Evolutionary conservation across 345 rosid genomes (phyloP), one percentile per base, ranked within the genome.

Genomic region (Geranium rotundifolium): DNA sequence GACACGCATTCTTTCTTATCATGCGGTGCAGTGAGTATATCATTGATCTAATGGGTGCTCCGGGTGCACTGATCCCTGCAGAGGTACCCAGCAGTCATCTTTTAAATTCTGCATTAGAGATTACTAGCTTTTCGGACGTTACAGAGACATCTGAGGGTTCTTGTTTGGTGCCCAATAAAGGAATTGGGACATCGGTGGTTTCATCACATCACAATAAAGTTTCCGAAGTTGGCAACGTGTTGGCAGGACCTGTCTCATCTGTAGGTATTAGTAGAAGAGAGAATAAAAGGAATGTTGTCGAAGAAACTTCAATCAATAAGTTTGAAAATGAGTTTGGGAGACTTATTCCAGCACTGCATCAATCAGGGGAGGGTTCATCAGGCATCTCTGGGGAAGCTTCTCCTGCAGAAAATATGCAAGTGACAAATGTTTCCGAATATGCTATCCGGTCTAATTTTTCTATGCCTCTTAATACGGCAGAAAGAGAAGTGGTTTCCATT

Each of bases 1-100:
- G 19, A 31, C 27, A 58, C 46, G 46, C 18, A 67, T 52, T 23
- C 20, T 60, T 57, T 74, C 41, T 60, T 63, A 57, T 41, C 29
- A 62, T 55, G 61, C 62, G 67, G 61, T 82, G 86, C 85, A 82
- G 95, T 77, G 98, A 91, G 71, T 88, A 86, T 71, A 91, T 91
- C 66, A 82, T 91, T 66, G 98, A 91, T 77, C 83, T 91, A 66
- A 91, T 91, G 98, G 96, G 96, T 75, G 98, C 98, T 77, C 96
- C 98, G 62, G 98, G 98, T 59, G 77, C 92, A 13, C 76, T 91
- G 61, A 85, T 89, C 71, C 98, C 98, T 69, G 76, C 81, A 5
- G 98, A 91, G 81, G 96, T 89, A 64, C 90, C 98, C 59, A 80
- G 84, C 73, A 79, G 71, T 73, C 82, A 72, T 74, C 80, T 89